These are phyloP conservation scores for Wallacemonas rigidus DNA, from an alignment of 208 protist genomes.

Conservation along the genomic window DNA sequence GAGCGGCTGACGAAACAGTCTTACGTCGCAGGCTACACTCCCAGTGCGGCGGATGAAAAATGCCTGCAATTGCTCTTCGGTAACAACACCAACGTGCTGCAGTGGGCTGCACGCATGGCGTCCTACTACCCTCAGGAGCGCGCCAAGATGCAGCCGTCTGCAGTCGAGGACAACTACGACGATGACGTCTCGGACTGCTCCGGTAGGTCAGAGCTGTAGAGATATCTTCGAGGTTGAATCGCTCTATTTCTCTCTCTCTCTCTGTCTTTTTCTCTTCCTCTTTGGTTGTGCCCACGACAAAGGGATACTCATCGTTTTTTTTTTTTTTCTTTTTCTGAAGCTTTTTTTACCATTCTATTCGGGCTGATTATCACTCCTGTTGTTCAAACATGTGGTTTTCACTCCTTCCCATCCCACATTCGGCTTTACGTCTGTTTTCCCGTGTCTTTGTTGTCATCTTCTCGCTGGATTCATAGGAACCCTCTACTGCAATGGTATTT, in stretches of 20 bases:
- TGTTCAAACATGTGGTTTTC: neutral
- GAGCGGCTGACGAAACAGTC: slow-evolving; percentile 56
- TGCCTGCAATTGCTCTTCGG: slow-evolving; percentile 58
- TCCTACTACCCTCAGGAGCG: slow-evolving; percentile 68
- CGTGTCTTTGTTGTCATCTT: neutral
- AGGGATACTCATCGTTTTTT: neutral
- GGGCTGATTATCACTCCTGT: neutral
- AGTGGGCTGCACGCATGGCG: slow-evolving; percentile 74
- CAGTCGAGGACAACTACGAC: slow-evolving; percentile 21
- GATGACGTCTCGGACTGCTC: slow-evolving; percentile 7
- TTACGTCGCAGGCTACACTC: slow-evolving; percentile 64
- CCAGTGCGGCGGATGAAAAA: slow-evolving; percentile 51
- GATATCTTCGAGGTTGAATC: neutral
- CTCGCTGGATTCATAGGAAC: slow-evolving; percentile 12
- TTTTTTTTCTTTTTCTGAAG: neutral
- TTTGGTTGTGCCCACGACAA: neutral
- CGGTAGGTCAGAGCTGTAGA: slow-evolving; percentile 4
- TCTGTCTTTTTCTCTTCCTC: neutral
- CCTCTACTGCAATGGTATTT: neutral
- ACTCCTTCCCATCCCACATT: neutral
- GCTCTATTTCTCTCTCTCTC: neutral
- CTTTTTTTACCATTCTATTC: neutral
- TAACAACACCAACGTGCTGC: slow-evolving; percentile 48
- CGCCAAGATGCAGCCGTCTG: slow-evolving; percentile 28
- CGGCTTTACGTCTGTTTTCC: neutral